A percentile compares a stretch with the other conserved stretches of the same genome.
These are phyloP conservation scores for Moricandia arvensis DNA, from an alignment of 345 rosid species.

Conservation along the genomic window DNA sequence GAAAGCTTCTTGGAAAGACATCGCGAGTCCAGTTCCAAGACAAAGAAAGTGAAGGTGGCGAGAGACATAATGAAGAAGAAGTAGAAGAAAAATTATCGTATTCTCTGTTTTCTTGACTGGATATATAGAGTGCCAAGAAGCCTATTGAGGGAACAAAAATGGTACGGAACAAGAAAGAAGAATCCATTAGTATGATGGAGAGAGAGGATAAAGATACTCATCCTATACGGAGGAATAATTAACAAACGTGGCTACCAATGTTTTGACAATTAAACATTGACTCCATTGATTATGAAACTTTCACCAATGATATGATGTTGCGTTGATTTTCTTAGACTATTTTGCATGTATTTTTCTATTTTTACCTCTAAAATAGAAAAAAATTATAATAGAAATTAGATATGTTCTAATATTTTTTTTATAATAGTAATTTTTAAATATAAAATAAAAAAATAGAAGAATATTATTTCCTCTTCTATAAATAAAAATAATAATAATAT, in stretches of 20 bases:
- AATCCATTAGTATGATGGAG: background rate
- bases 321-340: too few species aligned
- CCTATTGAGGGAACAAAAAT: background rate
- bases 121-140: background rate
- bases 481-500: too few species aligned
- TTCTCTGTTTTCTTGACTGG: background rate
- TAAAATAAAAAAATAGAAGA: too few species aligned
- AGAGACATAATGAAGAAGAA: background rate
- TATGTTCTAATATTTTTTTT: too few species aligned
- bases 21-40: background rate
- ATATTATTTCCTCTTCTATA: too few species aligned
- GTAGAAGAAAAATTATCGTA: background rate
- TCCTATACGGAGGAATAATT: background rate
- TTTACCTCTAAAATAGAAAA: too few species aligned
- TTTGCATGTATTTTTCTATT: too few species aligned
- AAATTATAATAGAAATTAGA: too few species aligned
- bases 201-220: background rate
- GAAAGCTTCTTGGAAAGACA: slow-evolving; percentile 3
- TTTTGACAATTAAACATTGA: too few species aligned
- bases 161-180: background rate
- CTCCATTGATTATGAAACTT: too few species aligned
- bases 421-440: too few species aligned
- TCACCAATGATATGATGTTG: too few species aligned
- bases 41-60: background rate
- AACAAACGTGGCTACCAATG: background rate